These are phyloP conservation scores for Rubia yunnanensis DNA, from an alignment of 257 asterid genomes.

Conservation along the genomic window DNA sequence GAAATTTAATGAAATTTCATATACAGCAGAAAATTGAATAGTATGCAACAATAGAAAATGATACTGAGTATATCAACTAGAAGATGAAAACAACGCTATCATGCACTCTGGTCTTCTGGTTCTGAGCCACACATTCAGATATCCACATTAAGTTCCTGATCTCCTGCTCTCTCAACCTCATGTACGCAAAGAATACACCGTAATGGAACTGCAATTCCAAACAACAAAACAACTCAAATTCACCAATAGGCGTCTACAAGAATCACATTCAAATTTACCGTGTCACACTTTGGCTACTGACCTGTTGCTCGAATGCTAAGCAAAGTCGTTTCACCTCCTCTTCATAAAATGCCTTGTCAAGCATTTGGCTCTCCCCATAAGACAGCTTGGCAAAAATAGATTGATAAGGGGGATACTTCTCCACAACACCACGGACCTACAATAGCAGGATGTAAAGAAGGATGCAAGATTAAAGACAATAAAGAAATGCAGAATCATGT, in stretches of 20 bases:
- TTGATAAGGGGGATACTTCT: constrained; percentile 86
- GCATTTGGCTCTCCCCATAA: constrained; percentile 96
- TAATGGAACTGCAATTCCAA: constrained; percentile 67
- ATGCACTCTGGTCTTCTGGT: constrained; percentile 89
- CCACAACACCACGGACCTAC: constrained; percentile 88
- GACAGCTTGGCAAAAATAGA: constrained; percentile 69
- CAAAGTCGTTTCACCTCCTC: constrained; percentile 95
- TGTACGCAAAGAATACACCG: constrained; percentile 81
- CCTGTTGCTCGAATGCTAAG: constrained; percentile 96
- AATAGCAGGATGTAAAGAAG: constrained; percentile 11
- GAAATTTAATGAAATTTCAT: background rate
- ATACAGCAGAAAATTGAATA: constrained; percentile 1
- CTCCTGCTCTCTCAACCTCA: constrained; percentile 92
- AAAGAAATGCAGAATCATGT: background rate
- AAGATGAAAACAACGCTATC: constrained; percentile 89
- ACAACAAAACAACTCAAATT: background rate
- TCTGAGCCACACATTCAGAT: constrained; percentile 93
- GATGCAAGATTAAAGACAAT: background rate
- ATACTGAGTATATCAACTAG: constrained; percentile 18
- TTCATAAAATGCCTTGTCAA: constrained; percentile 94
- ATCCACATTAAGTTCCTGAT: constrained; percentile 98
- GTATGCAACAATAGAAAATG: background rate
- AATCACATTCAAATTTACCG: background rate
- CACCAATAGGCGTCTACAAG: background rate
- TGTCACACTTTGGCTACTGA: constrained; percentile 21